Conservation (phyloP, 768 basidiomycete species). For the Serendipita sp. region DNA sequence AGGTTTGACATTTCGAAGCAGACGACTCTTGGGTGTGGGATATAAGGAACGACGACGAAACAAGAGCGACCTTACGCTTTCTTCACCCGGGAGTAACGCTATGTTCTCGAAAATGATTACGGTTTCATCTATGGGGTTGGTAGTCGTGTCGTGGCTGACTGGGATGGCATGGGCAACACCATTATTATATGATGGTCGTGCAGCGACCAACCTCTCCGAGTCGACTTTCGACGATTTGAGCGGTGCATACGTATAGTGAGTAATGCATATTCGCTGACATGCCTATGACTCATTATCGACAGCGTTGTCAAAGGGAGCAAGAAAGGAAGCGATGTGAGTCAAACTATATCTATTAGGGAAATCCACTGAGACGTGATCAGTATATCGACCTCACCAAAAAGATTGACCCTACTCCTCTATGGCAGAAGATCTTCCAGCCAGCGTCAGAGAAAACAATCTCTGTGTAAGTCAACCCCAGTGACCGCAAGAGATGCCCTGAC, state of each 20-base stretch:
- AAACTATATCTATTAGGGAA: background rate
- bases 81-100: too few relatives aligned
- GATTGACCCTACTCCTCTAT: slow-evolving; percentile 33
- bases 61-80: too few relatives aligned
- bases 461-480: background rate
- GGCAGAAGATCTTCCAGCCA: slow-evolving; percentile 22
- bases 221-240: slow-evolving; percentile 30
- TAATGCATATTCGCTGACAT: slow-evolving; percentile 2
- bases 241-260: slow-evolving; percentile 42
- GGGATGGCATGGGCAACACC: slow-evolving; percentile 15
- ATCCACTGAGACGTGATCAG: slow-evolving; percentile 29
- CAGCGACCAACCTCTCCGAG: slow-evolving; percentile 28
- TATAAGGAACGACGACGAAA: too few relatives aligned
- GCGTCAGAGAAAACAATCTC: slow-evolving; percentile 35
- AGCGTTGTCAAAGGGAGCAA: slow-evolving; percentile 42
- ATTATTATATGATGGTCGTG: slow-evolving; percentile 40
- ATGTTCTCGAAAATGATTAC: too few relatives aligned
- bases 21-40: too few relatives aligned
- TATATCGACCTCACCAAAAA: slow-evolving; percentile 26
- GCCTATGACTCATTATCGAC: background rate
- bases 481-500: background rate
- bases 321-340: slow-evolving; percentile 35
- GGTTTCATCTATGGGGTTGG: too few relatives aligned
- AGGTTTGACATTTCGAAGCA: too few relatives aligned
- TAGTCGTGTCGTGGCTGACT: background rate